phyloP scores from a whole-genome alignment of 2,329 filamentous ascomycete genomes.

The Calcarisporium arbuscula region DNA sequence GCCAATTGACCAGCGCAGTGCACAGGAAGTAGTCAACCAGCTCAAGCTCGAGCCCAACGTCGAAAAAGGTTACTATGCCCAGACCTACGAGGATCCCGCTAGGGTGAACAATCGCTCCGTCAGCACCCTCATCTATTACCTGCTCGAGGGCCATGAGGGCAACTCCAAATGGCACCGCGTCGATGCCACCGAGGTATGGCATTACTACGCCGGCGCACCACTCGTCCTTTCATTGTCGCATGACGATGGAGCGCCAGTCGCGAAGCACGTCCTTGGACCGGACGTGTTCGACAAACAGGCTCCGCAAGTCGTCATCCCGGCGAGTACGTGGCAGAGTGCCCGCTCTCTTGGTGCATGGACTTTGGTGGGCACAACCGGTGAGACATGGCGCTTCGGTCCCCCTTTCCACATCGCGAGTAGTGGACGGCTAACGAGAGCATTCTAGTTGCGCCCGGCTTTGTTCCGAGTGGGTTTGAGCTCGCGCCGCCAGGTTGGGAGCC shows the following conservation, averaged over 20 bases:
- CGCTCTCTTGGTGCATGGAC: slow-evolving; percentile 33
- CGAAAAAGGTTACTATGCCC: slow-evolving; percentile 43
- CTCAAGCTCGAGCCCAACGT: slow-evolving; percentile 36
- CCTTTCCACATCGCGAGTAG: too few species aligned
- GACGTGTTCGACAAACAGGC: slow-evolving; percentile 32
- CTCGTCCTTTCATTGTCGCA: slow-evolving; percentile 36
- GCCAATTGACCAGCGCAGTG: slow-evolving; percentile 10
- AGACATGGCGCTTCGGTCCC: neutral
- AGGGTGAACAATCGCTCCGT: slow-evolving; percentile 27
- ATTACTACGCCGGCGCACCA: slow-evolving; percentile 47
- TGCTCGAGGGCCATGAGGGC: slow-evolving; percentile 36
- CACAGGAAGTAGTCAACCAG: slow-evolving; percentile 34
- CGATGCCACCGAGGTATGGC: slow-evolving; percentile 44
- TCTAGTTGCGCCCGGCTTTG: too few species aligned
- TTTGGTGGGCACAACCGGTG: slow-evolving; percentile 30
- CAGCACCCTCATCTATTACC: slow-evolving; percentile 47
- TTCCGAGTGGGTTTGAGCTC: too few species aligned
- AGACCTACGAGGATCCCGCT: slow-evolving; percentile 37
- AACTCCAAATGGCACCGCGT: slow-evolving; percentile 42
- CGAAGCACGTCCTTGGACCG: slow-evolving; percentile 27
- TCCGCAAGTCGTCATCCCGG: slow-evolving; percentile 37
- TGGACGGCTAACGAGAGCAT: too few species aligned
- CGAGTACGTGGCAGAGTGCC: slow-evolving; percentile 38
- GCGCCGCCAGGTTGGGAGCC: too few species aligned
- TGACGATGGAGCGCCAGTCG: slow-evolving; percentile 28